Conservation (phyloP, 2,329 filamentous ascomycete genomes). For the Penicillium italicum region DNA sequence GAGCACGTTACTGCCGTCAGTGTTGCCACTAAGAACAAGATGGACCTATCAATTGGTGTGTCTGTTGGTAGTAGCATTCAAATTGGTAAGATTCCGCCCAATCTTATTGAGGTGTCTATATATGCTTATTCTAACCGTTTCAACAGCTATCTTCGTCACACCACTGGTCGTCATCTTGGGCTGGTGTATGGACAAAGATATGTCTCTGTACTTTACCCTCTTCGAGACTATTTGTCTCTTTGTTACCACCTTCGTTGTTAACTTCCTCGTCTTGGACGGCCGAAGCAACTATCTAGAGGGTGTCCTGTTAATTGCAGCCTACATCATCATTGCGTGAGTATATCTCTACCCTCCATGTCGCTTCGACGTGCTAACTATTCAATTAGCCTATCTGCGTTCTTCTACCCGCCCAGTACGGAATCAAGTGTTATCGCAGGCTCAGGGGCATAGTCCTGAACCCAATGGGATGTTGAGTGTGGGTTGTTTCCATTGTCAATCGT, state of each 20-base stretch:
- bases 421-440: constrained; percentile 30
- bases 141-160: constrained; percentile 67
- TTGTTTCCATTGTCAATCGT: neutral
- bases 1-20: constrained; percentile 79
- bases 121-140: constrained; percentile 5
- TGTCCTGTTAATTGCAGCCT: constrained; percentile 69
- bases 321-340: constrained; percentile 68
- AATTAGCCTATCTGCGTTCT: constrained; percentile 44
- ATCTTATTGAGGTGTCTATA: neutral
- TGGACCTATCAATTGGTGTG: constrained; percentile 77
- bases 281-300: constrained; percentile 81
- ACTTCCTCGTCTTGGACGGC: constrained; percentile 80
- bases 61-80: constrained; percentile 78
- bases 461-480: neutral
- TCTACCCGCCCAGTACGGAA: constrained; percentile 31
- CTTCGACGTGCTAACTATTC: neutral
- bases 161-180: constrained; percentile 70
- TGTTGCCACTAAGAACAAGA: constrained; percentile 78
- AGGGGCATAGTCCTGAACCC: neutral
- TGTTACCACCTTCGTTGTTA: constrained; percentile 77
- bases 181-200: constrained; percentile 71
- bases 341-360: neutral
- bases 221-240: constrained; percentile 70
- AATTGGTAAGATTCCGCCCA: constrained; percentile 46
- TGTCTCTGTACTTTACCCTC: constrained; percentile 61